Evolutionary conservation across 2,329 filamentous ascomycete genomes (phyloP).

Genomic region (Podosphaera xanthii): DNA sequence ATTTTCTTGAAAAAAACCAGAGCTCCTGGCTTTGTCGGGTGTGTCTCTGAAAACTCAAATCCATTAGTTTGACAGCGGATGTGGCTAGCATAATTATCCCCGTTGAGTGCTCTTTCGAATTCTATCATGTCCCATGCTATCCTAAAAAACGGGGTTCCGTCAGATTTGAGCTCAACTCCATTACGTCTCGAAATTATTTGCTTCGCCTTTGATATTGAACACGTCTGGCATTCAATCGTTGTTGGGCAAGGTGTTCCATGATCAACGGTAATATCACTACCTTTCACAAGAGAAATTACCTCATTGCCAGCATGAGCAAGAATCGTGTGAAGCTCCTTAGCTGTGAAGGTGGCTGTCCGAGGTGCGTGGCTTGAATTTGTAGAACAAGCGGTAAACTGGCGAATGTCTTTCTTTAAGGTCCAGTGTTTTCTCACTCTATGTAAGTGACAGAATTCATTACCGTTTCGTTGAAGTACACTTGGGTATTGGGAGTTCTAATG

Average conservation of each 20-base stretch:
- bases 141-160: background rate
- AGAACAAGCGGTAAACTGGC: too few relatives aligned
- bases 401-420: too few relatives aligned
- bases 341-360: background rate
- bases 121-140: background rate
- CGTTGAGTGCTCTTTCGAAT: background rate
- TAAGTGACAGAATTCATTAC: background rate
- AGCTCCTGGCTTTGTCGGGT: background rate
- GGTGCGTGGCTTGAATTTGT: too few relatives aligned
- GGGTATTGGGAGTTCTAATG: background rate
- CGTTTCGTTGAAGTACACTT: background rate
- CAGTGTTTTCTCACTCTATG: too few relatives aligned
- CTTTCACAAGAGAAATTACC: background rate
- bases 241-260: background rate
- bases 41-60: background rate
- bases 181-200: background rate
- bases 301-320: background rate
- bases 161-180: background rate
- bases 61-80: background rate
- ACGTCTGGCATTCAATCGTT: background rate
- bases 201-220: background rate
- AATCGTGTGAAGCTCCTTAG: background rate
- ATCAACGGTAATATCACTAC: background rate
- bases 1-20: background rate
- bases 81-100: background rate